phyloP scores from a whole-genome alignment of 2,329 filamentous ascomycete species.

The Fusarium sp. region DNA sequence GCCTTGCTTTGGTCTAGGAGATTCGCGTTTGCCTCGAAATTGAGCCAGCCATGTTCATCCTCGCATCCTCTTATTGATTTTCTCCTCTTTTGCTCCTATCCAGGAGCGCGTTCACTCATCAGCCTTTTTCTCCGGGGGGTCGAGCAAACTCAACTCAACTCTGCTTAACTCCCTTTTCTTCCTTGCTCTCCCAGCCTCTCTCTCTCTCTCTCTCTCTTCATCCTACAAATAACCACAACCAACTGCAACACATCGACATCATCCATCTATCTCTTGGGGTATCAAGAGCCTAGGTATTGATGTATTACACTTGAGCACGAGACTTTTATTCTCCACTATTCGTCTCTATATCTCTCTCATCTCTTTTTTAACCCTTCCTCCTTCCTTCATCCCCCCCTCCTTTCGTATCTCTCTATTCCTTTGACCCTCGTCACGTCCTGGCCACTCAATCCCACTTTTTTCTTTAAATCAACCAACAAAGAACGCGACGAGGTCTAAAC shows the following conservation, averaged over 20 bases:
- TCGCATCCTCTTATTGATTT: constrained; percentile 26
- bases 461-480: constrained; percentile 22
- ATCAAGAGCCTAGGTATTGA: neutral
- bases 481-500: constrained; percentile 18
- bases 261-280: neutral
- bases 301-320: constrained; percentile 34
- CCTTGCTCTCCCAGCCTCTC: neutral
- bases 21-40: constrained; percentile 28
- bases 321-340: constrained; percentile 29
- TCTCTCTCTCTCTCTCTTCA: neutral
- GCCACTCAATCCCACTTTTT: constrained; percentile 35
- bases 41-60: constrained; percentile 26
- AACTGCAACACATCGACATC: neutral
- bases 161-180: constrained; percentile 3
- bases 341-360: constrained; percentile 11
- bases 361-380: constrained; percentile 5
- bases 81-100: constrained; percentile 3
- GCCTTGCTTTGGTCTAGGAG: constrained; percentile 14
- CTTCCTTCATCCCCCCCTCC: neutral
- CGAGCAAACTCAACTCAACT: constrained; percentile 13
- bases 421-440: constrained; percentile 16
- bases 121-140: neutral
- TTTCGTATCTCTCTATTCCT: constrained; percentile 12
- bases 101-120: neutral
- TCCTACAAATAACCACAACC: constrained; percentile 13